phyloP scores from a whole-genome alignment of 371 early-diverging fungal genomes.

The Mortierella sp. region DNA sequence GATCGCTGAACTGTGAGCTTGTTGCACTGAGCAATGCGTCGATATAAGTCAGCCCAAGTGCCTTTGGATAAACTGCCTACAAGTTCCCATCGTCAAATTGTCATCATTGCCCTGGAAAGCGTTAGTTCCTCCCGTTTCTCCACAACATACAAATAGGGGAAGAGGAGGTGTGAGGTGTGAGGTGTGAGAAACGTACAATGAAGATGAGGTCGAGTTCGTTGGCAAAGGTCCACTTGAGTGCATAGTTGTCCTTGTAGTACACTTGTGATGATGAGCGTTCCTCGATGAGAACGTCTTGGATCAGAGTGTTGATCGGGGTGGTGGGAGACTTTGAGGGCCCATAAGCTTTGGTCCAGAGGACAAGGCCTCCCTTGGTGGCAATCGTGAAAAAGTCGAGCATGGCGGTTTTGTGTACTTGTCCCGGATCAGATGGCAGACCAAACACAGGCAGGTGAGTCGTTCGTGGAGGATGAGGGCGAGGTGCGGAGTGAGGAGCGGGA shows the following conservation, averaged over 20 bases:
- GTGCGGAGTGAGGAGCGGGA: slow-evolving; percentile 4
- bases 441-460: no score
- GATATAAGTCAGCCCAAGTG: slow-evolving; percentile 85
- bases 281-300: slow-evolving; percentile 84
- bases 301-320: slow-evolving; percentile 78
- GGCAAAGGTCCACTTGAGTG: slow-evolving; percentile 85
- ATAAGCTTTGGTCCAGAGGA: slow-evolving; percentile 81
- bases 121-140: neutral
- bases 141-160: no score
- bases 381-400: slow-evolving; percentile 88
- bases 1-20: slow-evolving; percentile 38
- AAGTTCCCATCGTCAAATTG: neutral
- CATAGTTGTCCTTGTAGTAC: slow-evolving; percentile 72
- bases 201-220: slow-evolving; percentile 91
- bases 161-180: no score
- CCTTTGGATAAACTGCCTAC: slow-evolving; percentile 91
- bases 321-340: slow-evolving; percentile 62
- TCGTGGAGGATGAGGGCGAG: neutral
- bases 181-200: slow-evolving; percentile 81
- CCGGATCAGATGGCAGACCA: no score
- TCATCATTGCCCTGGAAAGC: neutral
- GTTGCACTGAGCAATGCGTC: slow-evolving; percentile 83
- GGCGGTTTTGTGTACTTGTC: neutral
- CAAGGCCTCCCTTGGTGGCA: slow-evolving; percentile 86
- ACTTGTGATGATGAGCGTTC: slow-evolving; percentile 73